A percentile compares a stretch with the other conserved stretches of the same genome.
Evolutionary conservation across 106 monocot species (phyloP).

Genomic region (Iris macrosiphon): DNA sequence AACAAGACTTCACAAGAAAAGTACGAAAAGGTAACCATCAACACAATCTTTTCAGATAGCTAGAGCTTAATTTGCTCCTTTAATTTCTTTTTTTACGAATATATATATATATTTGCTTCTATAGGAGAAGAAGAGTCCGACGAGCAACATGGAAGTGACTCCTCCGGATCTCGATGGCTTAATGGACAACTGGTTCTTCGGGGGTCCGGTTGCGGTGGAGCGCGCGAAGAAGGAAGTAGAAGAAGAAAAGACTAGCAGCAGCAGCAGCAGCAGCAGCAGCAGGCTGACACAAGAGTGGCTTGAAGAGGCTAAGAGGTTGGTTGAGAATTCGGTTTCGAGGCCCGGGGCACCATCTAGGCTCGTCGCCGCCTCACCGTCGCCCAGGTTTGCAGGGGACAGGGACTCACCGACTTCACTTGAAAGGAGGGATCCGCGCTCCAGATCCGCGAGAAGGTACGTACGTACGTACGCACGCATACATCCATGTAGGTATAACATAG

Average conservation of each 20-base stretch:
- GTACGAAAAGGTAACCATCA: no score
- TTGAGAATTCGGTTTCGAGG: conserved; percentile 12
- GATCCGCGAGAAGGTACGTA: conserved; percentile 50
- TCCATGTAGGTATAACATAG: no score
- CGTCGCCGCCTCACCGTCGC: conserved; percentile 14
- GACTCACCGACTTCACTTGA: no score
- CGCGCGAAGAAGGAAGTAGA: no score
- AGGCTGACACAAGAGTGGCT: conserved; percentile 44
- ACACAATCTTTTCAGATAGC: no score
- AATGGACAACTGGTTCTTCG: conserved; percentile 51
- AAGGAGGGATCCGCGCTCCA: conserved; percentile 33
- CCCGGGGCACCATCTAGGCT: not conserved
- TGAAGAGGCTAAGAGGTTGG: conserved; percentile 40
- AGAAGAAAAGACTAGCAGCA: no score
- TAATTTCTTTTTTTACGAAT: no score
- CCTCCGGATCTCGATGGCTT: conserved; percentile 23
- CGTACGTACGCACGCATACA: no score
- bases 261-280: conserved; percentile 10
- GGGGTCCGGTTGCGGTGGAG: not conserved
- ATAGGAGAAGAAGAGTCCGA: not conserved
- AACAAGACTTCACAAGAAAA: conserved; percentile 5
- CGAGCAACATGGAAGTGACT: not conserved
- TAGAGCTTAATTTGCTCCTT: no score
- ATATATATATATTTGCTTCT: no score
- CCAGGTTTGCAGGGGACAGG: conserved; percentile 14